These are phyloP conservation scores for Venturia pyrina DNA, from an alignment of 2,329 filamentous ascomycete genomes.

Conservation along the genomic window DNA sequence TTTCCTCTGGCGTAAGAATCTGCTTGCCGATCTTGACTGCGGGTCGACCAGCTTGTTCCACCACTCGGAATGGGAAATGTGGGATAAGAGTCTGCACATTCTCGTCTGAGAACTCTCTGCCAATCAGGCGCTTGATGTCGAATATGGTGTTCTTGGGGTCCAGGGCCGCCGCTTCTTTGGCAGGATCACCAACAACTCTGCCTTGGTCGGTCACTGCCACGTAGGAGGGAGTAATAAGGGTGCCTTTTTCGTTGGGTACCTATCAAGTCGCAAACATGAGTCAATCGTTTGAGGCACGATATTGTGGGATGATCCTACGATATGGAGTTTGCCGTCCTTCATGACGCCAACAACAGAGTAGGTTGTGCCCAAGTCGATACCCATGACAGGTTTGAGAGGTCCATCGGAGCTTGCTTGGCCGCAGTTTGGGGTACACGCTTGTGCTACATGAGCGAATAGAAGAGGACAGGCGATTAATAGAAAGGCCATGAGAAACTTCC, in stretches of 20 bases:
- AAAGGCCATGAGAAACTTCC: background rate
- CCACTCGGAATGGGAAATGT: constrained; percentile 12
- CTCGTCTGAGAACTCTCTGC: constrained; percentile 64
- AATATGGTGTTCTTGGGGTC: constrained; percentile 71
- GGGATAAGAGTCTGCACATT: constrained; percentile 9
- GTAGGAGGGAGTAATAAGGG: constrained; percentile 75
- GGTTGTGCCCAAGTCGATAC: constrained; percentile 92
- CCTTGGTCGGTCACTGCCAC: constrained; percentile 21
- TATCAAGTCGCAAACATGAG: background rate
- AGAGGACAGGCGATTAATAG: background rate
- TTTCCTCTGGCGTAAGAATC: constrained; percentile 7
- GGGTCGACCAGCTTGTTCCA: constrained; percentile 7
- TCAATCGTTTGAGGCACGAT: too few relatives aligned
- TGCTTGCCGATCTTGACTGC: background rate
- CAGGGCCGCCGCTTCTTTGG: constrained; percentile 84
- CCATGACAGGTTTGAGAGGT: constrained; percentile 51
- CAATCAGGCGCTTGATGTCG: constrained; percentile 78
- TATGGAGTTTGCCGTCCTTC: constrained; percentile 91
- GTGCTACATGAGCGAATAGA: background rate
- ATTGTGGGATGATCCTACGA: constrained; percentile 77
- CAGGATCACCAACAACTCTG: constrained; percentile 23
- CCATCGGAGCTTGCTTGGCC: background rate
- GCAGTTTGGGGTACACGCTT: background rate
- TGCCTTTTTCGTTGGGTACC: constrained; percentile 35
- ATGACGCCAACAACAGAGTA: constrained; percentile 86